A percentile compares a stretch with the other conserved stretches of the same genome.
These are phyloP conservation scores for Backusella macrospora DNA, from an alignment of 192 early-diverging fungal species.

Conservation along the genomic window DNA sequence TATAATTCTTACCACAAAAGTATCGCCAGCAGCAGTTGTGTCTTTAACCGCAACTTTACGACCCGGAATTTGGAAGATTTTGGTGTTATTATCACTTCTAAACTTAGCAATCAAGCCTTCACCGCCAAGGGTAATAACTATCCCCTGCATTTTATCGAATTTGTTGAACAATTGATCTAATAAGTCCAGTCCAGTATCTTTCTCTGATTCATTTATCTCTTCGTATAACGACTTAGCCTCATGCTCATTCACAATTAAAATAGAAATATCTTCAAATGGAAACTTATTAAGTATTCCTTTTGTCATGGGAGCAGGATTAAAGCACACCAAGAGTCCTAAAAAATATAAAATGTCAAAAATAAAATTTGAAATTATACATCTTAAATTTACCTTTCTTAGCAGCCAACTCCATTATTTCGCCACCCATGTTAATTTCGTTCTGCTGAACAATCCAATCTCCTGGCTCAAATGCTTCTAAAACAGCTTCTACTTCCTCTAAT, in stretches of 20 bases:
- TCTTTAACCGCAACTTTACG: constrained; percentile 54
- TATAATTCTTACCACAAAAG: constrained; percentile 50
- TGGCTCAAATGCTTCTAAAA: constrained; percentile 52
- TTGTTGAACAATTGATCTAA: constrained; percentile 43
- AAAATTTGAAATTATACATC: background rate
- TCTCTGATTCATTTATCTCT: constrained; percentile 23
- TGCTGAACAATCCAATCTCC: constrained; percentile 86
- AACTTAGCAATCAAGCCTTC: constrained; percentile 62
- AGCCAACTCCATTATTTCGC: constrained; percentile 62
- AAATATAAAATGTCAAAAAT: background rate
- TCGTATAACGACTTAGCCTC: constrained; percentile 63
- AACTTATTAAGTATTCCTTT: constrained; percentile 45
- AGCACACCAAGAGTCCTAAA: constrained; percentile 67
- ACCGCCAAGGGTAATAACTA: constrained; percentile 69
- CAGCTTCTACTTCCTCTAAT: constrained; percentile 47
- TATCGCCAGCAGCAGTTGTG: constrained; percentile 68
- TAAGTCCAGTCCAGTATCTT: constrained; percentile 24
- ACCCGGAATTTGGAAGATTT: constrained; percentile 43
- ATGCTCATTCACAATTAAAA: constrained; percentile 81
- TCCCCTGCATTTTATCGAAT: constrained; percentile 52
- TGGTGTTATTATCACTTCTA: constrained; percentile 35
- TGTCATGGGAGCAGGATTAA: constrained; percentile 87
- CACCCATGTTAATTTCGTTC: constrained; percentile 81
- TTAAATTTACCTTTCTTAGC: constrained; percentile 44
- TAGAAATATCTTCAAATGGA: constrained; percentile 64